Conservation (phyloP, 192 early-diverging fungal genomes). For the Coemansia sp. region DNA sequence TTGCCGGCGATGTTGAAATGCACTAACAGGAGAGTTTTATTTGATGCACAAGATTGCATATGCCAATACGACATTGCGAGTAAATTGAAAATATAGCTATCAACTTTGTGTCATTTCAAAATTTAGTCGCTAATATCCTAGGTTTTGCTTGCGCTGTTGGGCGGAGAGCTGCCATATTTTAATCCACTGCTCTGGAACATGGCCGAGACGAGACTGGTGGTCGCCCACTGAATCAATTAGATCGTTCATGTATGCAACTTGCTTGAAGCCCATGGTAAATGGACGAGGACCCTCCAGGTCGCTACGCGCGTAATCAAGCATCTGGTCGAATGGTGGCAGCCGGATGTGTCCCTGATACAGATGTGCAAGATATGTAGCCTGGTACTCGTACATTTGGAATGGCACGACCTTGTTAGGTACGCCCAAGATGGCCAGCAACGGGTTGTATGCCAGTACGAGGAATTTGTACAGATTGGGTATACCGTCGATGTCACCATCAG, state of each 20-base stretch:
- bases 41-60: too few relatives aligned
- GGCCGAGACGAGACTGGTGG: conserved; percentile 2
- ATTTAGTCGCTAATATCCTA: too few relatives aligned
- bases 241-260: conserved; percentile 25
- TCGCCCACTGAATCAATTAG: neutral
- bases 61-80: too few relatives aligned
- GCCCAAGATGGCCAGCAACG: conserved; percentile 59
- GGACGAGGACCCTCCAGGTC: neutral
- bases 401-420: conserved; percentile 59
- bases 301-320: conserved; percentile 26
- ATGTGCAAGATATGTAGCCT: conserved; percentile 53
- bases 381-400: conserved; percentile 62
- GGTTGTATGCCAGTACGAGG: conserved; percentile 54
- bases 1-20: conserved; percentile 43
- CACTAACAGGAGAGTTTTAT: conserved; percentile 2
- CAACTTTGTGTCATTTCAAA: too few relatives aligned
- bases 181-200: neutral
- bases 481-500: conserved; percentile 4
- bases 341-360: conserved; percentile 27
- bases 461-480: conserved; percentile 51
- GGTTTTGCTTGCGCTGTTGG: too few relatives aligned
- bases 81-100: too few relatives aligned
- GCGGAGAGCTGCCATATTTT: too few relatives aligned
- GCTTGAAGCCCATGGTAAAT: conserved; percentile 19
- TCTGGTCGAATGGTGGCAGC: conserved; percentile 26